Evolutionary conservation across 208 protist genomes (phyloP), one percentile per base, ranked within the genome.

Genomic region (Borovskyia barvae): DNA sequence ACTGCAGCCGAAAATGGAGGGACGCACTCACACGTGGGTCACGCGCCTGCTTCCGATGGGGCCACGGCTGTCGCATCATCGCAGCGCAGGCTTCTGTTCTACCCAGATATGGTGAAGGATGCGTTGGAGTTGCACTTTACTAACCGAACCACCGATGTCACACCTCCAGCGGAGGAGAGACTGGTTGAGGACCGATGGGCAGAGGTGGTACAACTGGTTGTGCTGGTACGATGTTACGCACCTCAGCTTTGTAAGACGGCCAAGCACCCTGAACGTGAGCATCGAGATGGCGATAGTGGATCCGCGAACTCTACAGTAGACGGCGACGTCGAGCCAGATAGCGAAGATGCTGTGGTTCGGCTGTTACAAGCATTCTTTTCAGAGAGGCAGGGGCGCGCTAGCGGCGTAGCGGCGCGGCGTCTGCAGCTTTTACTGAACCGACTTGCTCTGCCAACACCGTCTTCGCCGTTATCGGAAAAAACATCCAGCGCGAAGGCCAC

Each of bases 171-270:
- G 20, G 24, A 43, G 6, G 36, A 46, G n/a, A 51, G 60, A 54
- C 36, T 67, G 4, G 52, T 45, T 1, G 64, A 70, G n/a, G 77
- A 89, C n/a, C 61, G 68, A 17, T 85, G 71, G 69, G 33, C 82
- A 7, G 82, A 95, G 55, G 76, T 76, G 28, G 72, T 58, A 29
- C 77, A 89, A 50, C 76, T 77, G 43, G 63, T 92, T n/a, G 67
- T 92, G 8, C 61, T 94, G 12, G 66, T 90, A 15, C 80, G 74
- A 4, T 77, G 87, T 43, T 72, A 72, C 66, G 32, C 14, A 24
- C 39, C 48, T 15, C 45, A 29, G 2, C 25, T 37, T 9, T 49
- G 11, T 9, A 15, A 49, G 25, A 49, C 43, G 25, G n/a, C 43
- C 11, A 9, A 49, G 11, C 25, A 15, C 9, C 8, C 11, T 32